phyloP scores from a whole-genome alignment of 148 eudicot species.

The Rhododendron ferrugineum region DNA sequence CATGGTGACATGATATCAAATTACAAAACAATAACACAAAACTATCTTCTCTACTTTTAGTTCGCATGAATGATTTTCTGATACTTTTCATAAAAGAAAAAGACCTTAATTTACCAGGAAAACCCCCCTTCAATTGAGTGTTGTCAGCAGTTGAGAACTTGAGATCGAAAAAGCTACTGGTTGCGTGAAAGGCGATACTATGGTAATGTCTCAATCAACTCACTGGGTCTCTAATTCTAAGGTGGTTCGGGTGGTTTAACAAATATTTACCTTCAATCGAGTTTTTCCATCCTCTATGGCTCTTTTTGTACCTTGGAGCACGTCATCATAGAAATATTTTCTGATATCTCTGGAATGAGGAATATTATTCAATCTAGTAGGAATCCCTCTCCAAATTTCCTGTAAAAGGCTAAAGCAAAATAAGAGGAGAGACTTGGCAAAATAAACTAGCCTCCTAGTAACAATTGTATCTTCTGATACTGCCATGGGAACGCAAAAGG shows the following conservation, averaged over 20 bases:
- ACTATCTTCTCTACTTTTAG: neutral
- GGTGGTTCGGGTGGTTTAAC: neutral
- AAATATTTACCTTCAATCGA: constrained; percentile 61
- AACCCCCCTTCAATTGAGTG: neutral
- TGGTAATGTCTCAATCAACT: neutral
- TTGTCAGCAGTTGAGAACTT: too few species aligned
- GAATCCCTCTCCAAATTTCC: constrained; percentile 92
- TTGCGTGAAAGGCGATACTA: neutral
- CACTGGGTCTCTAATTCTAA: neutral
- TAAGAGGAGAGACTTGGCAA: constrained; percentile 7
- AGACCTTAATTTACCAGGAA: neutral
- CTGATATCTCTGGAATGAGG: constrained; percentile 97
- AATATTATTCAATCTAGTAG: constrained; percentile 91
- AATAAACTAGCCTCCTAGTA: neutral
- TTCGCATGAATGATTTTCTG: neutral
- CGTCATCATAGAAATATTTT: constrained; percentile 89
- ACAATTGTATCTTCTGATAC: neutral
- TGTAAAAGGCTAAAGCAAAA: constrained; percentile 34
- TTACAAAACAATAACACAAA: neutral
- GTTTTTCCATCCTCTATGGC: constrained; percentile 70
- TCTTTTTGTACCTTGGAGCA: constrained; percentile 79
- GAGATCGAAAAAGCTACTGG: neutral
- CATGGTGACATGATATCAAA: neutral
- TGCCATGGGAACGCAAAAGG: neutral
- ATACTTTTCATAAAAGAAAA: neutral